Conservation (phyloP, 345 rosid species). For the Eucalyptus brandiana region DNA sequence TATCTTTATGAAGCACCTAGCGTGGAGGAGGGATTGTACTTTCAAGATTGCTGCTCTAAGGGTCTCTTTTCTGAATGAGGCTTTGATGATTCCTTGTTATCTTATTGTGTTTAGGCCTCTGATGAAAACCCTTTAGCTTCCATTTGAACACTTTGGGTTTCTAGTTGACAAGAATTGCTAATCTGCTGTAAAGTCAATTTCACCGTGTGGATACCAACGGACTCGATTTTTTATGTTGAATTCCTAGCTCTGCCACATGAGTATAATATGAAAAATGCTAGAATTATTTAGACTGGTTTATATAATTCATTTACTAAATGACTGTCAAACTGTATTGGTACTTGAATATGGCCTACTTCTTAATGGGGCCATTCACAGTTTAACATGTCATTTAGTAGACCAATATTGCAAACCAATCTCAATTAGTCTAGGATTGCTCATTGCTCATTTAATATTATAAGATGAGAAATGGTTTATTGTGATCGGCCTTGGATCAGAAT, state of each 20-base stretch:
- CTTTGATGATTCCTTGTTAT: neutral
- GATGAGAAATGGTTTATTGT: neutral
- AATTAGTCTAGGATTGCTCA: neutral
- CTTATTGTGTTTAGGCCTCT: neutral
- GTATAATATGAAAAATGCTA: neutral
- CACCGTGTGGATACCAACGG: neutral
- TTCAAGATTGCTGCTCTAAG: neutral
- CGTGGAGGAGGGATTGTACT: neutral
- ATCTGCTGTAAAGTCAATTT: neutral
- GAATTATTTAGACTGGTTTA: neutral
- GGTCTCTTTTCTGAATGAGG: neutral
- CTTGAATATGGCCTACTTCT: neutral
- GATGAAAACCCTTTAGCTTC: neutral
- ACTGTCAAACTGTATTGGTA: neutral
- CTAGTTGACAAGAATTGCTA: neutral
- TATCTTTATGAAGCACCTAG: neutral
- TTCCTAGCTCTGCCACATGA: neutral
- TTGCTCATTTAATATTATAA: neutral
- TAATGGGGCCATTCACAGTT: neutral
- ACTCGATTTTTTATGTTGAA: neutral
- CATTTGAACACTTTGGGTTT: neutral
- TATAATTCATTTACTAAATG: neutral
- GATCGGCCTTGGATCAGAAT: neutral
- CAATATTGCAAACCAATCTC: neutral
- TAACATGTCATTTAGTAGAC: neutral